These are phyloP conservation scores for Ceratobasidium sp. DNA, from an alignment of 1,284 basidiomycete species.

Conservation along the genomic window DNA sequence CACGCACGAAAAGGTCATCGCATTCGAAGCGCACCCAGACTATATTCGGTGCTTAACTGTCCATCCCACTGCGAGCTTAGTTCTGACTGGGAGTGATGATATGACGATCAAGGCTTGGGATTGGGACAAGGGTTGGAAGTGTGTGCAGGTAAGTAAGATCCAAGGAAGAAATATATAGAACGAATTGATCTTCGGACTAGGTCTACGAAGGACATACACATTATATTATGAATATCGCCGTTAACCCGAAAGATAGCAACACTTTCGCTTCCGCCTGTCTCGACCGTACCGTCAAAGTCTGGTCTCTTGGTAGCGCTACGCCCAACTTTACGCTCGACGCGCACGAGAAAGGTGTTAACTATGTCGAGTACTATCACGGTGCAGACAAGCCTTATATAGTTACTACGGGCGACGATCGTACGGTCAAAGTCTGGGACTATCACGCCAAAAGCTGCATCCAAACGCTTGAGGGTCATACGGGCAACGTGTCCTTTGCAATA, in stretches of 20 bases:
- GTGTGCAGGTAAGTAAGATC: slow-evolving; percentile 82
- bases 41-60: slow-evolving; percentile 98
- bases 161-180: slow-evolving; percentile 58
- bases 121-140: slow-evolving; percentile 99
- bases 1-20: slow-evolving; percentile 95
- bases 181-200: slow-evolving; percentile 68
- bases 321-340: slow-evolving; percentile 98
- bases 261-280: slow-evolving; percentile 97
- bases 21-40: slow-evolving; percentile 98
- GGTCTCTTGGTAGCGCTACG: slow-evolving; percentile 87
- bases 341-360: slow-evolving; percentile 99
- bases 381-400: slow-evolving; percentile 98
- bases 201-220: slow-evolving; percentile 98
- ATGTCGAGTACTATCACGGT: slow-evolving; percentile 98
- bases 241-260: slow-evolving; percentile 98
- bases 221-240: slow-evolving; percentile 98
- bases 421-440: slow-evolving; percentile 99
- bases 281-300: slow-evolving; percentile 96
- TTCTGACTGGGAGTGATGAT: slow-evolving; percentile 97
- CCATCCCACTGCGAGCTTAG: slow-evolving; percentile 92
- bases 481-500: slow-evolving; percentile 97
- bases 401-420: slow-evolving; percentile 95
- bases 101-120: slow-evolving; percentile 99
- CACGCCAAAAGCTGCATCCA: slow-evolving; percentile 98
- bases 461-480: slow-evolving; percentile 97